A percentile compares a stretch with the other conserved stretches of the same genome.
Evolutionary conservation across 2,329 filamentous ascomycete species (phyloP).

Genomic region (Elsinoe arachidis): DNA sequence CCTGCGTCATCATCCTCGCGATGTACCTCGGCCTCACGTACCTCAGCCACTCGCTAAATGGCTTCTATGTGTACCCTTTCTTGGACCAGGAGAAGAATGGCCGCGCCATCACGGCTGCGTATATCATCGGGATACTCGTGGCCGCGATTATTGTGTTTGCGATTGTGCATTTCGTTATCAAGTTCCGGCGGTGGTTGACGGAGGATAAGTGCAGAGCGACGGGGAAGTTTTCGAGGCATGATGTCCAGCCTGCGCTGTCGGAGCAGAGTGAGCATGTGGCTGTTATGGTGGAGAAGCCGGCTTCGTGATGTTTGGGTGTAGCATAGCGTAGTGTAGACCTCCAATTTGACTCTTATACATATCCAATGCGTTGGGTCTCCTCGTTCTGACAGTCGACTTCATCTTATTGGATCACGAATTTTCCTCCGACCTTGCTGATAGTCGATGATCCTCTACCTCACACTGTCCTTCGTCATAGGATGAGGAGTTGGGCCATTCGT

Average conservation of each 20-base stretch:
- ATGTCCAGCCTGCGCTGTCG: not conserved
- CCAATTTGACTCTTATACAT: too few species aligned
- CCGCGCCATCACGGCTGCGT: constrained; percentile 52
- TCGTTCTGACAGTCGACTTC: too few species aligned
- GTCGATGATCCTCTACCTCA: too few species aligned
- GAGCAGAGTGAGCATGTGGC: constrained; percentile 1
- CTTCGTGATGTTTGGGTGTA: not conserved
- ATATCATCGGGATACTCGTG: constrained; percentile 46
- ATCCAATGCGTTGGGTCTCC: too few species aligned
- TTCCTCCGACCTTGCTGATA: too few species aligned
- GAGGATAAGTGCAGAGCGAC: constrained; percentile 36
- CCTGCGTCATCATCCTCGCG: constrained; percentile 60
- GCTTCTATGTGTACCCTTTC: constrained; percentile 71
- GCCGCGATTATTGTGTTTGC: constrained; percentile 33
- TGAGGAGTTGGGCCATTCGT: too few species aligned
- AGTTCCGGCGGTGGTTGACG: constrained; percentile 33
- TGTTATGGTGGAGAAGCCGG: not conserved
- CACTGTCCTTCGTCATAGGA: too few species aligned
- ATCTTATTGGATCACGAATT: too few species aligned
- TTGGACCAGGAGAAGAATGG: constrained; percentile 47
- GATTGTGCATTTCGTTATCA: constrained; percentile 33
- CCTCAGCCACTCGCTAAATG: constrained; percentile 58
- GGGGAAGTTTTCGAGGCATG: constrained; percentile 30
- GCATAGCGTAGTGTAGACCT: not conserved
- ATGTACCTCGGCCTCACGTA: constrained; percentile 68